Evolutionary conservation across 345 rosid species (phyloP), one percentile per base, ranked within the genome.

Genomic region (Firmiana major): DNA sequence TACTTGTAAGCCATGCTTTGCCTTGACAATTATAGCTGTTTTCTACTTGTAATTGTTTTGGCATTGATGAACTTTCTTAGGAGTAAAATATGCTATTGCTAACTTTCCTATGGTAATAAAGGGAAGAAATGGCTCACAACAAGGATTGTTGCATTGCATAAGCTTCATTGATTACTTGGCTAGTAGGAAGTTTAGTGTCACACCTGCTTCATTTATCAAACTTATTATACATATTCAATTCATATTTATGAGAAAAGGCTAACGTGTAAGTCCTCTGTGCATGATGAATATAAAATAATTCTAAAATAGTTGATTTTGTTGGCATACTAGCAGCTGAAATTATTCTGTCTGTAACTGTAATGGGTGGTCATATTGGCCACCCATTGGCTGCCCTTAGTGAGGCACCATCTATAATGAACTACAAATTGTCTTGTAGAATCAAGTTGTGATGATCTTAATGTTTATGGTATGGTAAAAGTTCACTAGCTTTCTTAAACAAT

Each of bases 1-100:
- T 95, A 95, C 86, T 75, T 95, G 99, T 95, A 87, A 82, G 97
- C 83, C 6, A 28, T 76, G 63, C 51, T 48, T 66, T 70, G 49
- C 38, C 65, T 55, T 67, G 21, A 28, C 57, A 54, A 53, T 43
- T 13, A 45, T 51, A 28, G 31, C 63, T 28, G 51, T 46, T 63
- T 21, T 63, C 57, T n/a, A 26, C 55, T 43, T 67, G 16, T 55
- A 17, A 17, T 36, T 57, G 13, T 42, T 70, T 48, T 42, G 21
- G 15, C 73, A 3, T 69, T 34, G 55, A 13, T 24, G 42, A 31
- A 26, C 24, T 9, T 49, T 7, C 24, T 51, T 71, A 17, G 9
- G 5, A 51, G 26, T 15, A 46, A 45, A 26, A 45, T 68, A 43
- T 26, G 22, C 8, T 4, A 45, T 69, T 48, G 12, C 45, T 7